A percentile compares a stretch with the other conserved stretches of the same genome.
Evolutionary conservation across 73 alveolate species (phyloP).

Genomic region (Blepharisma japonicum): DNA sequence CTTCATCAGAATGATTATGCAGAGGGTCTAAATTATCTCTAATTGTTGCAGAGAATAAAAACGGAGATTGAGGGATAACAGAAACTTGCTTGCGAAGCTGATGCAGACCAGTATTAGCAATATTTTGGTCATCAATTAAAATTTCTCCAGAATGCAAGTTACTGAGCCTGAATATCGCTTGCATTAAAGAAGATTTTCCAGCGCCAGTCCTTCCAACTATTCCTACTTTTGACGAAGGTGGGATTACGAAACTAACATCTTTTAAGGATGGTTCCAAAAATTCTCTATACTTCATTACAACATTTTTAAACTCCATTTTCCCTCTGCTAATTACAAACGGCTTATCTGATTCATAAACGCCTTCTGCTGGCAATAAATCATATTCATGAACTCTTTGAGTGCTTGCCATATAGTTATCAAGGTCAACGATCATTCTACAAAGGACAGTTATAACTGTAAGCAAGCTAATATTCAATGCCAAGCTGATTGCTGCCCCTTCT

Average conservation of each 20-base stretch:
- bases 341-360: background rate
- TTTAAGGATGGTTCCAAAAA: constrained; percentile 30
- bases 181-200: constrained; percentile 49
- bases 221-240: constrained; percentile 36
- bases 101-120: constrained; percentile 36
- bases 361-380: background rate
- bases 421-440: background rate
- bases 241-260: constrained; percentile 27
- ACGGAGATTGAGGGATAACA: too few species aligned
- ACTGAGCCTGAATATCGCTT: constrained; percentile 51
- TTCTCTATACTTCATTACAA: constrained; percentile 33
- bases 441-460: background rate
- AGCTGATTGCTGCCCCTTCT: background rate
- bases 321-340: background rate
- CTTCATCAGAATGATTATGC: background rate
- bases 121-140: constrained; percentile 43
- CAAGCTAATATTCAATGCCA: background rate
- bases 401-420: background rate
- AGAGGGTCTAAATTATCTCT: constrained; percentile 36
- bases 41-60: constrained; percentile 42
- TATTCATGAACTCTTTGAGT: background rate
- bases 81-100: constrained; percentile 46
- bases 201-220: constrained; percentile 60
- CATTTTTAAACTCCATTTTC: constrained; percentile 32
- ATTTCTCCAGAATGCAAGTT: background rate